Percentiles rank a stretch among this genome's conserved stretches.
Conservation (phyloP, 177 flowering plant species). For the Vitis hybrid region DNA sequence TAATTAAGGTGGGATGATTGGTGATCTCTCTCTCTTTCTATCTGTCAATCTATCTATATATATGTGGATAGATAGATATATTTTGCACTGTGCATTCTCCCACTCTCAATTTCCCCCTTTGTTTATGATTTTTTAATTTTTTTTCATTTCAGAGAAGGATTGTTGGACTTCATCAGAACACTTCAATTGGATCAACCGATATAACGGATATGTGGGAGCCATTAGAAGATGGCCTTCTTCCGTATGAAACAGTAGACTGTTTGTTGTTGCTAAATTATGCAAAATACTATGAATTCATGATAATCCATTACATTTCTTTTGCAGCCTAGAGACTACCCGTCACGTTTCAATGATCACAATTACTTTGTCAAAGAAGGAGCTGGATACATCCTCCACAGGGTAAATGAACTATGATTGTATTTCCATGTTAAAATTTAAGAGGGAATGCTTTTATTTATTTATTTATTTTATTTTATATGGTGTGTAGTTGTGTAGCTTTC, state of each 20-base stretch:
- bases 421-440: too few relatives aligned
- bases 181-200: conserved; percentile 45
- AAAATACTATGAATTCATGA: background rate
- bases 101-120: too few relatives aligned
- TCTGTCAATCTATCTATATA: background rate
- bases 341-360: conserved; percentile 48
- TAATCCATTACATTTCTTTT: background rate
- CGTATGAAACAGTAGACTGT: conserved; percentile 25
- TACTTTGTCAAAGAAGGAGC: conserved; percentile 38
- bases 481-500: too few relatives aligned
- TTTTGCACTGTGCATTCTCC: background rate
- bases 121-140: background rate
- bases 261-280: background rate
- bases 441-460: background rate
- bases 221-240: conserved; percentile 56
- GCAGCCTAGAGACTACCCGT: conserved; percentile 49
- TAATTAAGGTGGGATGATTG: conserved; percentile 18
- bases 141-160: conserved; percentile 41
- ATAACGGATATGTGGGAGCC: conserved; percentile 59
- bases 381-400: conserved; percentile 36
- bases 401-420: conserved; percentile 17
- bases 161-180: conserved; percentile 47
- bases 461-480: background rate
- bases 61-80: background rate
- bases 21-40: background rate